A percentile compares a stretch with the other conserved stretches of the same genome.
phyloP scores from a whole-genome alignment of 1,284 basidiomycete genomes.

The Apiotrichum montevideense region DNA sequence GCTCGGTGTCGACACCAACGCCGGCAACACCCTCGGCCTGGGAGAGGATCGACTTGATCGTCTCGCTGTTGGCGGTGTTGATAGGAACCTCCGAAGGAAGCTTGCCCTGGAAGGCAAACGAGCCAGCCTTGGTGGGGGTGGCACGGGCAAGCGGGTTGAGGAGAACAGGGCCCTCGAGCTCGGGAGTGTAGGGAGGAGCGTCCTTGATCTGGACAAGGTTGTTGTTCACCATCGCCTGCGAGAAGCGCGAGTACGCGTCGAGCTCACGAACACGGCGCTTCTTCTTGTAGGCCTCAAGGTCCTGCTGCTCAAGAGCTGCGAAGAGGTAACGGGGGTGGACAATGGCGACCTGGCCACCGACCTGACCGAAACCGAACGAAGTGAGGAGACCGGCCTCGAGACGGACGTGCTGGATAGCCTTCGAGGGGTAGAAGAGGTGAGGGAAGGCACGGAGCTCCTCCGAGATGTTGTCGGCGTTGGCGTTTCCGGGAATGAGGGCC shows the following conservation, averaged over 20 bases:
- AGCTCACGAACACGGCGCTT: constrained; percentile 65
- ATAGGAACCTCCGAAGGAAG: constrained; percentile 54
- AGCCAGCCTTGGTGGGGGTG: constrained; percentile 76
- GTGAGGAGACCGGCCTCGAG: constrained; percentile 89
- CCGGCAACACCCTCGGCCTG: constrained; percentile 26
- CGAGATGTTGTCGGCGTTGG: constrained; percentile 94
- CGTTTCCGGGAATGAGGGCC: constrained; percentile 92
- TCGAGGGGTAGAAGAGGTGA: constrained; percentile 94
- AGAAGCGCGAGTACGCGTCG: constrained; percentile 85
- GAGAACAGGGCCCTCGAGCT: constrained; percentile 80
- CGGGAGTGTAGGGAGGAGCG: constrained; percentile 78
- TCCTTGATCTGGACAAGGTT: constrained; percentile 95
- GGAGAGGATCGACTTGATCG: constrained; percentile 51
- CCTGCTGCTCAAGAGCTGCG: constrained; percentile 66
- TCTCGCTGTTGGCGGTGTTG: constrained; percentile 63
- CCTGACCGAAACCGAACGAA: constrained; percentile 99
- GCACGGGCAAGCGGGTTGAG: constrained; percentile 90
- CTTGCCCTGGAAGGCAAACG: constrained; percentile 69
- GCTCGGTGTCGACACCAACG: constrained; percentile 55
- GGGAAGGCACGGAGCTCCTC: constrained; percentile 83
- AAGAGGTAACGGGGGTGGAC: constrained; percentile 88
- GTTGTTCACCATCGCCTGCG: constrained; percentile 88
- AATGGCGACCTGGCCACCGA: constrained; percentile 84
- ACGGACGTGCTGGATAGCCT: constrained; percentile 86
- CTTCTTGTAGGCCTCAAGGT: constrained; percentile 68